Evolutionary conservation across 108 stramenopile genomes (phyloP).

Genomic region (Schizochytrium sp.): DNA sequence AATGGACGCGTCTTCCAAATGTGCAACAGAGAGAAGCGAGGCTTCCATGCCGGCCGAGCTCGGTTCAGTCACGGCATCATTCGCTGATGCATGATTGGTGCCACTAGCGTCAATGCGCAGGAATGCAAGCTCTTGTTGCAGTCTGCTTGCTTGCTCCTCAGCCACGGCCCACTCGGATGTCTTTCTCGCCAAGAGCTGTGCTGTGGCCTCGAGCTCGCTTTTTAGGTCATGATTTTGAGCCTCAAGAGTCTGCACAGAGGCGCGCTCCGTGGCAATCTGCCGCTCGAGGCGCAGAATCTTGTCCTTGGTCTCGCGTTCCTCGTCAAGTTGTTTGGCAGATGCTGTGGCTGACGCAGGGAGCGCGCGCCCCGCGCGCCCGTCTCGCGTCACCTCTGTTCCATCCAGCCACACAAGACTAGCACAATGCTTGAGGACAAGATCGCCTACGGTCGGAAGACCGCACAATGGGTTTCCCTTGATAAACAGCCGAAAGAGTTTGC

Average conservation of each 20-base stretch:
- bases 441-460: neutral
- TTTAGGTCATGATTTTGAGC: neutral
- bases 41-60: too few species aligned
- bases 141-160: neutral
- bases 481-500: neutral
- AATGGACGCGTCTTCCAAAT: too few species aligned
- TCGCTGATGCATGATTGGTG: neutral
- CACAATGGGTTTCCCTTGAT: neutral
- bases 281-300: neutral
- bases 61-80: too few species aligned
- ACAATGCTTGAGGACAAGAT: neutral
- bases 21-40: too few species aligned
- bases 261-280: neutral
- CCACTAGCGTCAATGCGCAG: neutral
- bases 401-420: neutral
- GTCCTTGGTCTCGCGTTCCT: neutral
- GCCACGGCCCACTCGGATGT: slow-evolving; percentile 12
- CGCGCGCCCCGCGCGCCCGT: neutral
- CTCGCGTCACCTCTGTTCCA: neutral
- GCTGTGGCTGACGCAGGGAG: neutral
- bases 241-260: neutral
- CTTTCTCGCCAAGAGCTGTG: neutral
- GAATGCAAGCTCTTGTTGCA: slow-evolving; percentile 3
- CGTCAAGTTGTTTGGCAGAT: neutral
- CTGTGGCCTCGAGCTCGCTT: neutral